phyloP scores from a whole-genome alignment of 805 yeast genomes.

The Ogataea haglerorum region DNA sequence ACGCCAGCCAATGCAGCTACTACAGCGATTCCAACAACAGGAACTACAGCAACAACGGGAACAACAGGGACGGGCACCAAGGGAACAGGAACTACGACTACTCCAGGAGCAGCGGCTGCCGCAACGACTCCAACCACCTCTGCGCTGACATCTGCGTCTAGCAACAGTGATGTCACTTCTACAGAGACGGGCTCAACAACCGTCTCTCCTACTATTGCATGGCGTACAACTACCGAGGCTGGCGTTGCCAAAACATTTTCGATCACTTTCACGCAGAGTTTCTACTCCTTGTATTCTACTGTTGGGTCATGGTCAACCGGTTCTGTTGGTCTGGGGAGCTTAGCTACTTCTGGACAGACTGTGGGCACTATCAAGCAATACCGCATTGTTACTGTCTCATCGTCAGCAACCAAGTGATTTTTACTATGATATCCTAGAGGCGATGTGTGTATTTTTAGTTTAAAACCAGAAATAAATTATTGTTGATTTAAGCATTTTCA shows the following conservation, averaged over 20 bases:
- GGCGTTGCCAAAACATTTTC: conserved; percentile 50
- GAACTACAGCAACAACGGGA: conserved; percentile 16
- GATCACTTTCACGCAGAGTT: conserved; percentile 50
- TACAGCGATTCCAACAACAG: background rate
- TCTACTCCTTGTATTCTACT: conserved; percentile 40
- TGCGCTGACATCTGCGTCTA: background rate
- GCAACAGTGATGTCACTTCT: background rate
- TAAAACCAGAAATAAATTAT: conserved; percentile 1
- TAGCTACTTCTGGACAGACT: conserved; percentile 49
- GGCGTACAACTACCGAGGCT: conserved; percentile 33
- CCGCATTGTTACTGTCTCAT: conserved; percentile 37
- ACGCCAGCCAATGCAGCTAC: conserved; percentile 6
- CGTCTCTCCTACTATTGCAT: conserved; percentile 14
- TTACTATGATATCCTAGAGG: no score
- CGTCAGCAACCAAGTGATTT: background rate
- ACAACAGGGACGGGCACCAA: background rate
- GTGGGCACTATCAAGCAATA: conserved; percentile 59
- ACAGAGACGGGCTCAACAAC: conserved; percentile 1
- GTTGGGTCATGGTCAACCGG: conserved; percentile 55
- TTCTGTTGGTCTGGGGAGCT: conserved; percentile 66
- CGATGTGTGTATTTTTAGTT: background rate
- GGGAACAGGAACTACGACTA: conserved; percentile 20
- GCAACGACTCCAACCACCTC: background rate
- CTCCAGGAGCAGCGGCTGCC: conserved; percentile 9
- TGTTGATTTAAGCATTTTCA: conserved; percentile 9